Evolutionary conservation across 2,329 filamentous ascomycete species (phyloP).

Genomic region (Hypoxylon rubiginosum): DNA sequence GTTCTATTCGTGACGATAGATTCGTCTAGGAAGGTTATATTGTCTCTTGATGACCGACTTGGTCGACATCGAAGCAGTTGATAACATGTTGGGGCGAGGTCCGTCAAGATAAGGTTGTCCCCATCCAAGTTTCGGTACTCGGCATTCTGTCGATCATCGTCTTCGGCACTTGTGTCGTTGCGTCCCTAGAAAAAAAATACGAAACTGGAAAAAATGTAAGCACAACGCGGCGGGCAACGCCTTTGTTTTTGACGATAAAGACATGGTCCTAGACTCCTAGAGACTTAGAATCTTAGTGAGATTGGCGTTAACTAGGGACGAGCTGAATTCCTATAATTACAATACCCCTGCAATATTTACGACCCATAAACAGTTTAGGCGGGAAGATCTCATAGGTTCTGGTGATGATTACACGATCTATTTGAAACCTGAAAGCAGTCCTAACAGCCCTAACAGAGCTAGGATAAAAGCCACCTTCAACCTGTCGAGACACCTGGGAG

Average conservation of each 20-base stretch:
- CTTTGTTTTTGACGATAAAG: background rate
- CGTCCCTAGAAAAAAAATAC: background rate
- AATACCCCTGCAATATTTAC: constrained; percentile 10
- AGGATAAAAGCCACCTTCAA: constrained; percentile 11
- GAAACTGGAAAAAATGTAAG: background rate
- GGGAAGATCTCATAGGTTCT: constrained; percentile 2
- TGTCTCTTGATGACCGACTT: background rate
- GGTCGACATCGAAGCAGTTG: constrained; percentile 4
- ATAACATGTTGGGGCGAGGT: constrained; percentile 3
- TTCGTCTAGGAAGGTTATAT: background rate
- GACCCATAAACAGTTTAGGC: constrained; percentile 7
- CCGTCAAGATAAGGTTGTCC: constrained; percentile 17
- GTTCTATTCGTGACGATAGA: constrained; percentile 1
- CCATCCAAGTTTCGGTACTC: constrained; percentile 18
- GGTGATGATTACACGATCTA: constrained; percentile 11
- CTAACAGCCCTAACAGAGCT: constrained; percentile 6
- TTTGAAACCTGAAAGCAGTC: constrained; percentile 1
- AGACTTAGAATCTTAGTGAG: constrained; percentile 14
- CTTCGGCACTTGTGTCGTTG: constrained; percentile 6
- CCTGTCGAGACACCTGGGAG: constrained; percentile 11
- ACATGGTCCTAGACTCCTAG: background rate
- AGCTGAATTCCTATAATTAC: constrained; percentile 2
- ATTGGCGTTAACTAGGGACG: constrained; percentile 22
- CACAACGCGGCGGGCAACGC: background rate
- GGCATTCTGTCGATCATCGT: constrained; percentile 17